Evolutionary conservation across 192 early-diverging fungal species (phyloP), one percentile per base, ranked within the genome.

Genomic region (Coemansia asiatica): DNA sequence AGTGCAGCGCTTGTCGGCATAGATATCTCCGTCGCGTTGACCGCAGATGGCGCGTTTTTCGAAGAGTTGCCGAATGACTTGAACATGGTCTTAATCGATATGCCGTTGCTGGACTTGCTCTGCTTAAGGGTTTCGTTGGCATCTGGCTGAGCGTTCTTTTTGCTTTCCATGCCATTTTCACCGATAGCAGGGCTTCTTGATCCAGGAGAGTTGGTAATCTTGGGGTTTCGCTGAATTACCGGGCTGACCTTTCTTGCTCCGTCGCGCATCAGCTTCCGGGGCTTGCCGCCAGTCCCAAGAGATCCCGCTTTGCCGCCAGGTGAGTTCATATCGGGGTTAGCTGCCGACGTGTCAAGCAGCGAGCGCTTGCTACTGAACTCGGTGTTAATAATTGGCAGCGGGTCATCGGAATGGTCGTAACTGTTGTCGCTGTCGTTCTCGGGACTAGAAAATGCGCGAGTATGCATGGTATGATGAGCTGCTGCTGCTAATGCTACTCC

Each of bases 211-310:
- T 12, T 1, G 49, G 29, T 58, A 19, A 5, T 38, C n/a, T 22
- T 58, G 29, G 33, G n/a, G 5, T 22, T 58, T 23, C 44, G 4
- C 23, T 48, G n/a, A 13, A 4, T 12, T 7, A 46, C 28, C 15
- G 31, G 18, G 31, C 58, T 64, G 55, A 6, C 19, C n/a, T 60
- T 72, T 59, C 63, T 68, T 12, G 27, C 33, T 0, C 55, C 22
- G 23, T 60, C 66, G 22, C 78, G 78, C 38, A 67, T 47, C 1
- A 80, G 78, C 67, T 75, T 81, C n/a, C 72, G 69, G 16, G 78
- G 66, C 66, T 75, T 80, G 18, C 26, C 5, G 2, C 57, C 29
- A 6, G 22, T 15, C 26, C 44, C 31, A 6, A 40, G 55, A 18
- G 55, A 48, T 54, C 48, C 48, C 4, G 4, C 22, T 16, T 50